These are phyloP conservation scores for Lodderomyces beijingensis DNA, from an alignment of 1,139 yeast species.

Conservation along the genomic window DNA sequence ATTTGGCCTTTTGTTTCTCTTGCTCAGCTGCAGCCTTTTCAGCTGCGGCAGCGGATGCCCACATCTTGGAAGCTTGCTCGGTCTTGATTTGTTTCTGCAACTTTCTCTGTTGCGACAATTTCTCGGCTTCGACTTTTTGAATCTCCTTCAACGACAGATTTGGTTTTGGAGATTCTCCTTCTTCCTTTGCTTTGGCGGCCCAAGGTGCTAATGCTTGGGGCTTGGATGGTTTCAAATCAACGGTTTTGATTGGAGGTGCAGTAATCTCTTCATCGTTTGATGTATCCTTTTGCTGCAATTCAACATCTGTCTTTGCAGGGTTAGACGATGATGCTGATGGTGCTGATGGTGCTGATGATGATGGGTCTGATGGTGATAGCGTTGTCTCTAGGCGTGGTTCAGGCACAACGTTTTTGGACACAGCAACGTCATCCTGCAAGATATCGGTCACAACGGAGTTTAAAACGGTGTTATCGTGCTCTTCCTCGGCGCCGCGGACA, in stretches of 20 bases:
- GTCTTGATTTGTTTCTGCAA: slow-evolving; percentile 27
- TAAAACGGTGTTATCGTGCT: slow-evolving; percentile 22
- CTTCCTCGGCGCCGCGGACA: slow-evolving; percentile 15
- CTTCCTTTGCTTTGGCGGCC: slow-evolving; percentile 12
- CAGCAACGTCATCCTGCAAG: slow-evolving; percentile 29
- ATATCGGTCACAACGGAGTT: slow-evolving; percentile 37
- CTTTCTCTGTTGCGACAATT: slow-evolving; percentile 35
- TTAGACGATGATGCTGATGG: background rate
- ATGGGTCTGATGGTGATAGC: slow-evolving; percentile 1
- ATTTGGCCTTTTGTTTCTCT: slow-evolving; percentile 19
- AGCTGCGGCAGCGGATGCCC: slow-evolving; percentile 22
- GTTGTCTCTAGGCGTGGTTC: slow-evolving; percentile 2
- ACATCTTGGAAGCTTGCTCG: slow-evolving; percentile 22
- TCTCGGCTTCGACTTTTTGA: slow-evolving; percentile 63
- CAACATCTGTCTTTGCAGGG: background rate
- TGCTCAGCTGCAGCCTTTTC: slow-evolving; percentile 17
- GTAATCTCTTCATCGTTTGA: slow-evolving; percentile 3
- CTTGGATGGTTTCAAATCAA: slow-evolving; percentile 20
- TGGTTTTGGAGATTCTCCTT: slow-evolving; percentile 29
- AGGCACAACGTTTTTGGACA: too few species aligned
- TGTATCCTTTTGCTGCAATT: slow-evolving; percentile 1
- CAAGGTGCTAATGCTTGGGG: slow-evolving; percentile 18
- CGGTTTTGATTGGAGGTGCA: slow-evolving; percentile 6
- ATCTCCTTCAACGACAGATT: slow-evolving; percentile 64
- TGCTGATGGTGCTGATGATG: too few species aligned